Evolutionary conservation across 2,329 filamentous ascomycete genomes (phyloP), one percentile per base, ranked within the genome.

Genomic region (Huntiella abstrusa): DNA sequence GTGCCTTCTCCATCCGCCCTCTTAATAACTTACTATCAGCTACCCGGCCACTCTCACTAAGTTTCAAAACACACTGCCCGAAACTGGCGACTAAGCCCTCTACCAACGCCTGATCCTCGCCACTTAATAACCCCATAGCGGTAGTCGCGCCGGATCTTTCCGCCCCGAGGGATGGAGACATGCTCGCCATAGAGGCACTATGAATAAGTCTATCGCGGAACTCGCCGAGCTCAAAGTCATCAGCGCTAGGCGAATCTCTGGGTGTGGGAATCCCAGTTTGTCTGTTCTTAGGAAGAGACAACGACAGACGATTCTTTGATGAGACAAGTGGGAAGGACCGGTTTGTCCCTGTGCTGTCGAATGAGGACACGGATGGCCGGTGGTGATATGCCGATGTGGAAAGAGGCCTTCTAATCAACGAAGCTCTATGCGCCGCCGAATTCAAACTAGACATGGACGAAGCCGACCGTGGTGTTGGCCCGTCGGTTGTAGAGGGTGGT

Each of bases 1-100:
- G 75, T 4, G 85, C 86, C 45, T 76, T 73, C 53, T 92, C 83
- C 43, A 94, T 69, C 53, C 81, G 70, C 52, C 80, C 67, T 50
- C 84, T 68, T 59, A 82, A 76, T 49, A 79, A 67, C 46, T 77
- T 68, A 43, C 69, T 71, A 53, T 83, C 73, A 54, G 68, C 68
- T 49, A 70, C 62, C 52, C 63, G 62, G 52, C 72, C 64, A 44
- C 66, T 60, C 60, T 80, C 67, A 49, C 70, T 65, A 51, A 80
- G 54, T 28, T 67, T 71, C 6, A 77, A 57, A 1, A 79, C 72
- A 49, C 75, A 79, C 52, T 68, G 67, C 11, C 75, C 74, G 1
- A 80, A 60, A 52, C 68, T 71, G 1, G 68, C 73, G 17, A 79
- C 71, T 2, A 78, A 62, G 44, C 68, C 64, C 56, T 79, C 71